These are phyloP conservation scores for Malassezia brasiliensis DNA, from an alignment of 1,284 basidiomycete species.

Conservation along the genomic window DNA sequence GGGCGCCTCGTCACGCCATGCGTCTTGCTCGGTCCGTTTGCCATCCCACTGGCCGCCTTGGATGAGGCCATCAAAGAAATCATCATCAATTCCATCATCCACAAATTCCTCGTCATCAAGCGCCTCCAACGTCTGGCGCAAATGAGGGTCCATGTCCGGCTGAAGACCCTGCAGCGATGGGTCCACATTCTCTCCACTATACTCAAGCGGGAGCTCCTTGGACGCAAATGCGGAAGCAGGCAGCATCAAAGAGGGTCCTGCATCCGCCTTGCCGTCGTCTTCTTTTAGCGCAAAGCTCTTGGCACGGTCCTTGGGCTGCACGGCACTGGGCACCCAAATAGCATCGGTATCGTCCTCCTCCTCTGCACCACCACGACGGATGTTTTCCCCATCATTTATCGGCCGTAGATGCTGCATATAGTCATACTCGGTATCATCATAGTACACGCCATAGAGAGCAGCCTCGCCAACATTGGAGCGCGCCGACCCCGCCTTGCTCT, in stretches of 20 bases:
- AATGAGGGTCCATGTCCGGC: conserved; percentile 91
- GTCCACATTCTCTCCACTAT: conserved; percentile 23
- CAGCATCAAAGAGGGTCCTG: conserved; percentile 48
- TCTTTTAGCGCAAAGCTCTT: conserved; percentile 26
- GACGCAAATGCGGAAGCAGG: conserved; percentile 56
- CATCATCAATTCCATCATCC: conserved; percentile 57
- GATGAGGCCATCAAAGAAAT: conserved; percentile 56
- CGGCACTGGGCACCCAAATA: conserved; percentile 22
- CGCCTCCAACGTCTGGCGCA: conserved; percentile 85
- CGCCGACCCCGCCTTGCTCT: conserved; percentile 49
- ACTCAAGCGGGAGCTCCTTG: conserved; percentile 25
- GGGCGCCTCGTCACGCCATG: conserved; percentile 38
- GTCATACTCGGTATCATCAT: conserved; percentile 94
- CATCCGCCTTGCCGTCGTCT: not conserved
- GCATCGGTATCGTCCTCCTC: conserved; percentile 29
- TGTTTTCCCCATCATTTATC: conserved; percentile 34
- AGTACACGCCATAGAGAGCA: conserved; percentile 79
- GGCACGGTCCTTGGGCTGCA: conserved; percentile 28
- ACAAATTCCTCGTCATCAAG: conserved; percentile 76
- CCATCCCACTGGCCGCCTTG: conserved; percentile 51
- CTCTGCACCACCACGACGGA: conserved; percentile 35
- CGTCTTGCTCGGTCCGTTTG: conserved; percentile 18
- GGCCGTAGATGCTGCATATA: conserved; percentile 85
- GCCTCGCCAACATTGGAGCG: conserved; percentile 65
- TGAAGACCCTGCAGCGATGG: conserved; percentile 62